Conservation (phyloP, 2,329 filamentous ascomycete genomes). For the Colletotrichum scovillei region DNA sequence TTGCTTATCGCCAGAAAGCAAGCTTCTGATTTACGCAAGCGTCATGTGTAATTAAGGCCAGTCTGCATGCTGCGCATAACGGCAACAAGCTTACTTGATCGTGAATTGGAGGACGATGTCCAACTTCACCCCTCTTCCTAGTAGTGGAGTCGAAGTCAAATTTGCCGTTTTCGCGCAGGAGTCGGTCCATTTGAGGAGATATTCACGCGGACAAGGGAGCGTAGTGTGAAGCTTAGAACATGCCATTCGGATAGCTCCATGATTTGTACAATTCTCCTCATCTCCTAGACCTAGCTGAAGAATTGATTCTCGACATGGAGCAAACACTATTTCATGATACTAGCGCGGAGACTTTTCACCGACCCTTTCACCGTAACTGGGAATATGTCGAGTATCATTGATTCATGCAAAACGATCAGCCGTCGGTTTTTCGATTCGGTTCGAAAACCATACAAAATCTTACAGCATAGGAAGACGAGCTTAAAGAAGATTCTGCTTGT, state of each 20-base stretch:
- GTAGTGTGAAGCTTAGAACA: not conserved
- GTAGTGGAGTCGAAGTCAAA: not conserved
- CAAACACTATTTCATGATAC: too few species aligned
- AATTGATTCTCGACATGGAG: too few species aligned
- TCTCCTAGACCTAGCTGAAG: not conserved
- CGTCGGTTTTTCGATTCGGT: not conserved
- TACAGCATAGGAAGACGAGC: not conserved
- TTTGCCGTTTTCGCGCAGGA: not conserved
- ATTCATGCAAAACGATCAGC: not conserved
- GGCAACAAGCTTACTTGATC: slow-evolving; percentile 3
- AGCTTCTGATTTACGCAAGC: slow-evolving; percentile 7
- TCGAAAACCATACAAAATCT: not conserved
- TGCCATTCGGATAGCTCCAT: not conserved
- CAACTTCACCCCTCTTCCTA: not conserved
- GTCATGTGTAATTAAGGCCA: not conserved
- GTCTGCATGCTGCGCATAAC: not conserved
- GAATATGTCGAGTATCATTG: not conserved
- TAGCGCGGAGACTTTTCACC: too few species aligned
- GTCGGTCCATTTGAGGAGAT: not conserved
- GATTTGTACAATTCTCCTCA: not conserved
- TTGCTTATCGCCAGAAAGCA: not conserved
- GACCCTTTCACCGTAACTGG: not conserved
- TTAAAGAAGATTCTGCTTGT: not conserved
- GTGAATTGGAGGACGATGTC: not conserved
- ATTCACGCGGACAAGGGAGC: too few species aligned